Conservation (phyloP, 352 stramenopile species). For the Pythium biforme region DNA sequence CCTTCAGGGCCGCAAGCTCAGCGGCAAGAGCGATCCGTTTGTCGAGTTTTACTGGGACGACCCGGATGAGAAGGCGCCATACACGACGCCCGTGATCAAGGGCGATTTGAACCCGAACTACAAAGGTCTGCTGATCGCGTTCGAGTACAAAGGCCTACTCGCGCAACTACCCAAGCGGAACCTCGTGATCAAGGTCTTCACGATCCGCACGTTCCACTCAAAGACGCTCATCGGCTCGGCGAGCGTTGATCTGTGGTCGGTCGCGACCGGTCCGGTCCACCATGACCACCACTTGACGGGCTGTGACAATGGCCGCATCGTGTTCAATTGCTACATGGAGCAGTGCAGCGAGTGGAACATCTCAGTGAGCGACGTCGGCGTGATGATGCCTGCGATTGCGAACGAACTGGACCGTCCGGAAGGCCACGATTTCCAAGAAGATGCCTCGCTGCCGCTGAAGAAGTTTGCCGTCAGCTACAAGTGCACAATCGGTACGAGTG, state of each 20-base stretch:
- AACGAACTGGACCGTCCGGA: constrained; percentile 88
- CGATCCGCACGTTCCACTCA: constrained; percentile 73
- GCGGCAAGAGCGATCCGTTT: constrained; percentile 84
- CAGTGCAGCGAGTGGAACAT: constrained; percentile 90
- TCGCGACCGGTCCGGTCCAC: constrained; percentile 83
- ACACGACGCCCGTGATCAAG: constrained; percentile 83
- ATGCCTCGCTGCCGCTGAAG: constrained; percentile 82
- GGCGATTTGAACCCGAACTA: constrained; percentile 87
- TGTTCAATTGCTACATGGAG: constrained; percentile 92
- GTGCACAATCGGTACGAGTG: constrained; percentile 84
- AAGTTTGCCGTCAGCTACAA: constrained; percentile 91
- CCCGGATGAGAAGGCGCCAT: constrained; percentile 59
- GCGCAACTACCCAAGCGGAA: constrained; percentile 54
- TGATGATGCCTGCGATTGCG: constrained; percentile 88
- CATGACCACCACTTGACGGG: constrained; percentile 86
- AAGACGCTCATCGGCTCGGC: constrained; percentile 78
- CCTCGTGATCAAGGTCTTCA: constrained; percentile 80
- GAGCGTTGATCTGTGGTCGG: constrained; percentile 76
- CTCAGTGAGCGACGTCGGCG: constrained; percentile 81
- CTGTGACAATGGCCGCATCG: constrained; percentile 84
- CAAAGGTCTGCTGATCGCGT: constrained; percentile 83
- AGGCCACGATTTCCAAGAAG: constrained; percentile 89
- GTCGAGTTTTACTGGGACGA: constrained; percentile 89
- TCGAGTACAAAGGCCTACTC: constrained; percentile 81
- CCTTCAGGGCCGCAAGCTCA: constrained; percentile 73